phyloP scores from a whole-genome alignment of 345 rosid species.

The Murraya paniculata region DNA sequence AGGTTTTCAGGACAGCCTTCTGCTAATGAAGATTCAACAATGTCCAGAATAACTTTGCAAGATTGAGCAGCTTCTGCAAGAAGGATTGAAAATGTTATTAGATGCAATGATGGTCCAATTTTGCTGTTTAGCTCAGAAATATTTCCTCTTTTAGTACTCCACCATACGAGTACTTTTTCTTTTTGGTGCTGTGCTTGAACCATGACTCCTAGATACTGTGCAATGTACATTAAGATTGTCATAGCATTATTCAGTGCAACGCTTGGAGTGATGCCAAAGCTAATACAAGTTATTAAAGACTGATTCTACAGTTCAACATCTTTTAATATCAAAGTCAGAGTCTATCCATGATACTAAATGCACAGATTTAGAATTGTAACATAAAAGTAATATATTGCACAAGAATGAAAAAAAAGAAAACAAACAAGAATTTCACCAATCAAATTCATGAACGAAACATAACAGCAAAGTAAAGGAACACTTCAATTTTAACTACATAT shows the following conservation, averaged over 20 bases:
- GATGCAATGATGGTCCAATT: constrained; percentile 1
- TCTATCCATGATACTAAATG: neutral
- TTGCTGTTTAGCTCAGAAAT: neutral
- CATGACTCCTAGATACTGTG: neutral
- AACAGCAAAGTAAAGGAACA: neutral
- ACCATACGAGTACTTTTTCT: neutral
- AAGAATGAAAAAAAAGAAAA: neutral
- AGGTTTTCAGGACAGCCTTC: constrained; percentile 73
- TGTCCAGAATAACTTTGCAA: constrained; percentile 78
- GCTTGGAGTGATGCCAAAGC: neutral
- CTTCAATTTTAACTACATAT: neutral
- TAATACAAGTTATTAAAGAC: neutral
- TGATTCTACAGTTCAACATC: neutral
- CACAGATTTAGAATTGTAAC: neutral
- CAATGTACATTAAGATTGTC: neutral
- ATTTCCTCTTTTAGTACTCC: neutral
- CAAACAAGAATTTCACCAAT: neutral
- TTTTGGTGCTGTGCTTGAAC: neutral
- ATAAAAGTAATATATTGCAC: neutral
- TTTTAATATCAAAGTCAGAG: neutral
- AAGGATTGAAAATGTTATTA: constrained; percentile 30
- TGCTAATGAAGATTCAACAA: constrained; percentile 69
- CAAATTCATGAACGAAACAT: neutral
- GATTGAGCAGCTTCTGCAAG: constrained; percentile 91
- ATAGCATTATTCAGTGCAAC: neutral